phyloP scores from a whole-genome alignment of 176 grass and related monocot genomes.

The Sorghum bicolor region Sorghum_bicolor_NCBIv3 NC_012875.2:58813501-58814000 shows the following conservation, averaged over 20 bases:
- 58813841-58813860: not conserved
- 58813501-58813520: not conserved
- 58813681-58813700: not conserved
- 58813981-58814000: constrained; percentile 33
- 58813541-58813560: not conserved
- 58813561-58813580: not conserved
- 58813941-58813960: not conserved
- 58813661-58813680: not conserved
- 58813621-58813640: not conserved
- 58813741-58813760: not conserved
- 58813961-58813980: constrained; percentile 24
- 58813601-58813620: not conserved
- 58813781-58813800: not conserved
- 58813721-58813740: not conserved
- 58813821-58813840: too few relatives aligned
- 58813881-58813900: not conserved
- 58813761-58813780: not conserved
- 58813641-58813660: not conserved
- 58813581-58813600: not conserved
- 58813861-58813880: not conserved
- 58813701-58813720: too few relatives aligned
- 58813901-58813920: not conserved
- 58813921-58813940: not conserved
- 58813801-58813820: too few relatives aligned
- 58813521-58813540: not conserved